Evolutionary conservation across 345 rosid genomes (phyloP).

Genomic region (Eucalyptus lansdowneana): DNA sequence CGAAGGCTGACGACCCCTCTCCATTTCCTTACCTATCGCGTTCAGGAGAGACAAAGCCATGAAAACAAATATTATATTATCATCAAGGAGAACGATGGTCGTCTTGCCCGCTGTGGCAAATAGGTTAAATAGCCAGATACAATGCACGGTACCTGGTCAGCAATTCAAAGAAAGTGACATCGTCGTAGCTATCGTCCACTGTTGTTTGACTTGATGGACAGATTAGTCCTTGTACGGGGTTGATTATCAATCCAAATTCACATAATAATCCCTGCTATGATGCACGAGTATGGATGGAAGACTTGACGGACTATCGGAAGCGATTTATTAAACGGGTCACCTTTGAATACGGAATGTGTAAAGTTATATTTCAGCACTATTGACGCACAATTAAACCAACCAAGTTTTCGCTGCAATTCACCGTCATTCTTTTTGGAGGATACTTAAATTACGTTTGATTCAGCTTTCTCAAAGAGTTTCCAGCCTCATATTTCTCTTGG

Average conservation of each 20-base stretch:
- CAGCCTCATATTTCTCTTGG: no score
- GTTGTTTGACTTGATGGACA: neutral
- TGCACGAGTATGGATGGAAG: neutral
- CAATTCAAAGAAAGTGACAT: neutral
- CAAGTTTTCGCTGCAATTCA: neutral
- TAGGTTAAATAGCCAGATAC: neutral
- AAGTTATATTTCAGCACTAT: neutral
- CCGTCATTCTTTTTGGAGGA: neutral
- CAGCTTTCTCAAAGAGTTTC: no score
- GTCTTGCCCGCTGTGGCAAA: neutral
- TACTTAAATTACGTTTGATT: no score
- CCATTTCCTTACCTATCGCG: neutral
- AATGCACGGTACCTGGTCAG: neutral
- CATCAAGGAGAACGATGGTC: neutral
- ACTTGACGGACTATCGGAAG: neutral
- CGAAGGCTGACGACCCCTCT: slow-evolving; percentile 1
- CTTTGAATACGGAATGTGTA: neutral
- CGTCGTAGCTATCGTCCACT: neutral
- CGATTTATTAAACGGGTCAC: neutral
- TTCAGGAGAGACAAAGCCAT: neutral
- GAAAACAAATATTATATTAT: neutral
- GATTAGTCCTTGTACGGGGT: neutral
- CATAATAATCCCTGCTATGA: neutral
- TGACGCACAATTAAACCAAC: neutral
- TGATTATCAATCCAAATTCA: neutral